Evolutionary conservation across 768 basidiomycete genomes (phyloP).

Genomic region (Cyclocybe aegerita): DNA sequence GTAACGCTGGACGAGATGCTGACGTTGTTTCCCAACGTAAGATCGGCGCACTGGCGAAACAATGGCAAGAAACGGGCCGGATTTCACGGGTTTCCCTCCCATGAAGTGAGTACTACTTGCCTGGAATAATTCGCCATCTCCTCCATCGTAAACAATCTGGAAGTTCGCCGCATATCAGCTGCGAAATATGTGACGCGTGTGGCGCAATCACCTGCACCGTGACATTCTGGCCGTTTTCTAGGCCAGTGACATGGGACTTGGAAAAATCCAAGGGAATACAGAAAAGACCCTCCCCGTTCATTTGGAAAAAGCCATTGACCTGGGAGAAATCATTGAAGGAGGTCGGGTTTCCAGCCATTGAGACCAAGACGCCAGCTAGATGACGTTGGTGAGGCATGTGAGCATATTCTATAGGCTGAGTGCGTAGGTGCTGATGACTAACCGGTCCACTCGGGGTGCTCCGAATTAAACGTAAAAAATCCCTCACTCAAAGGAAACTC

Average conservation of each 20-base stretch:
- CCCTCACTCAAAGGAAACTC: conserved; percentile 67
- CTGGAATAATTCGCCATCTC: conserved; percentile 74
- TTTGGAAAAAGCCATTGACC: conserved; percentile 48
- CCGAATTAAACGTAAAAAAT: conserved; percentile 61
- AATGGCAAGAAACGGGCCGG: conserved; percentile 1
- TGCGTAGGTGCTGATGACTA: conserved; percentile 14
- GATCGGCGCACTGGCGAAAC: conserved; percentile 67
- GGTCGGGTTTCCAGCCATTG: conserved; percentile 56
- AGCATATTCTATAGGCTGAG: background rate
- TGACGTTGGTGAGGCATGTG: background rate
- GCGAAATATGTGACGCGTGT: background rate
- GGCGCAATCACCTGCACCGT: conserved; percentile 55
- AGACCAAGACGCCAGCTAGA: conserved; percentile 53
- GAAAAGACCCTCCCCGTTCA: conserved; percentile 54
- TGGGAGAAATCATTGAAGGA: conserved; percentile 63
- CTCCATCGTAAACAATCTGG: conserved; percentile 60
- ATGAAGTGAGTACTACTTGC: conserved; percentile 27
- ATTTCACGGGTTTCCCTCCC: background rate
- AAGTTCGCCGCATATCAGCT: background rate
- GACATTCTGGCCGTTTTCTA: conserved; percentile 66
- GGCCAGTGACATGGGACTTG: conserved; percentile 43
- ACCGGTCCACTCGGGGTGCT: conserved; percentile 66
- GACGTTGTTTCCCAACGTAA: conserved; percentile 59
- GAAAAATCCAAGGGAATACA: conserved; percentile 71
- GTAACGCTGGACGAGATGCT: conserved; percentile 41